Conservation (phyloP, 257 asterid species). For the Nicotiana paniculata region DNA sequence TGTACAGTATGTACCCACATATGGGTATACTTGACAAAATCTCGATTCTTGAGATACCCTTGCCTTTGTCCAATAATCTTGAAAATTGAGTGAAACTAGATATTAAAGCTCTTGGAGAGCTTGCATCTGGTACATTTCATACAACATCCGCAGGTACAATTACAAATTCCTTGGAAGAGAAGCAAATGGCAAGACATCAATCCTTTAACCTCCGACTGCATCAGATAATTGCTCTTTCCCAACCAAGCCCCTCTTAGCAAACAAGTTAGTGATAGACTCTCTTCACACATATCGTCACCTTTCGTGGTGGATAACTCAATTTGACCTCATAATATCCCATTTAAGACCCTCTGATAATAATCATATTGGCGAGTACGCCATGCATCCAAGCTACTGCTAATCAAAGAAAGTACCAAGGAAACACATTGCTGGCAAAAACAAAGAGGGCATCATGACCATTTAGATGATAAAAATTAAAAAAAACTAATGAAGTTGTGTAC, state of each 20-base stretch:
- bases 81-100: constrained; percentile 1
- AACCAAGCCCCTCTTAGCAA: background rate
- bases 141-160: constrained; percentile 12
- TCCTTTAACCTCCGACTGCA: background rate
- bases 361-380: constrained; percentile 99
- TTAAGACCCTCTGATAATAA: constrained; percentile 91
- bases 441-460: constrained; percentile 10
- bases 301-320: constrained; percentile 7
- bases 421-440: constrained; percentile 80
- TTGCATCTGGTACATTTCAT: constrained; percentile 9
- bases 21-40: constrained; percentile 13
- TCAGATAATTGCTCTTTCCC: constrained; percentile 2
- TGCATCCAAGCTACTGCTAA: constrained; percentile 99
- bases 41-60: background rate
- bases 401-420: constrained; percentile 95
- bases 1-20: constrained; percentile 28
- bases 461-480: background rate
- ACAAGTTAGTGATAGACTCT: constrained; percentile 5
- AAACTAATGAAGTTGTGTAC: background rate
- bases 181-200: background rate
- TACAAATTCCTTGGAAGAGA: constrained; percentile 13
- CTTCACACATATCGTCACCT: constrained; percentile 15
- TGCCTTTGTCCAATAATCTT: background rate
- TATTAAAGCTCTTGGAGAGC: constrained; percentile 8
- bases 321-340: constrained; percentile 75